Evolutionary conservation across 805 yeast genomes (phyloP).

Genomic region (Sugiyamaella qingdaonensis): DNA sequence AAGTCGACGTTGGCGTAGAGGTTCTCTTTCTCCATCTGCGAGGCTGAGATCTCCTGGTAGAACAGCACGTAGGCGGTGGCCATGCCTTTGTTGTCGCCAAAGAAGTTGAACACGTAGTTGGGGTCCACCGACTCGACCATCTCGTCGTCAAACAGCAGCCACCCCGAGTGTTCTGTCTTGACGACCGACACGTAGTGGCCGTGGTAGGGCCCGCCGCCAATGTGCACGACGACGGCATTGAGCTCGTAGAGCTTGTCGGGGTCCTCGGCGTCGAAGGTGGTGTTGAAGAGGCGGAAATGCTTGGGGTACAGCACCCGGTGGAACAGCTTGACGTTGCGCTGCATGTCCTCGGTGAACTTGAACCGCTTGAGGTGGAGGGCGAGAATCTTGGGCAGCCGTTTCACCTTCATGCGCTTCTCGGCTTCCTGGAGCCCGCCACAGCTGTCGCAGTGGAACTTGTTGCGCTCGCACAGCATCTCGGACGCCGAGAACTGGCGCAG

Average conservation of each 20-base stretch:
- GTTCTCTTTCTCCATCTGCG: conserved; percentile 25
- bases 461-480: conserved; percentile 79
- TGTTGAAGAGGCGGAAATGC: conserved; percentile 58
- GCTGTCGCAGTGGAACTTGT: conserved; percentile 88
- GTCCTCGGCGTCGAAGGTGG: conserved; percentile 51
- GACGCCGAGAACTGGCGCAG: conserved; percentile 76
- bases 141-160: conserved; percentile 95
- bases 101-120: conserved; percentile 73
- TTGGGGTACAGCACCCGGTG: conserved; percentile 80
- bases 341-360: conserved; percentile 80
- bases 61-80: conserved; percentile 90
- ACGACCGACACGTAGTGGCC: conserved; percentile 92
- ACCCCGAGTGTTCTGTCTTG: conserved; percentile 70
- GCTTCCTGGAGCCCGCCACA: conserved; percentile 94
- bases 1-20: conserved; percentile 28
- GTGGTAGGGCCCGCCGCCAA: conserved; percentile 97
- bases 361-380: conserved; percentile 87
- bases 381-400: conserved; percentile 68
- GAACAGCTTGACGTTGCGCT: conserved; percentile 78
- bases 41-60: conserved; percentile 51
- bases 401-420: conserved; percentile 78
- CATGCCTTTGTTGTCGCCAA: conserved; percentile 82
- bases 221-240: conserved; percentile 83
- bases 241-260: conserved; percentile 69
- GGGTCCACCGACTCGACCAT: conserved; percentile 87